Base-by-base conservation (phyloP, 768 basidiomycete genomes). In the Lentinula sp. region DNA sequence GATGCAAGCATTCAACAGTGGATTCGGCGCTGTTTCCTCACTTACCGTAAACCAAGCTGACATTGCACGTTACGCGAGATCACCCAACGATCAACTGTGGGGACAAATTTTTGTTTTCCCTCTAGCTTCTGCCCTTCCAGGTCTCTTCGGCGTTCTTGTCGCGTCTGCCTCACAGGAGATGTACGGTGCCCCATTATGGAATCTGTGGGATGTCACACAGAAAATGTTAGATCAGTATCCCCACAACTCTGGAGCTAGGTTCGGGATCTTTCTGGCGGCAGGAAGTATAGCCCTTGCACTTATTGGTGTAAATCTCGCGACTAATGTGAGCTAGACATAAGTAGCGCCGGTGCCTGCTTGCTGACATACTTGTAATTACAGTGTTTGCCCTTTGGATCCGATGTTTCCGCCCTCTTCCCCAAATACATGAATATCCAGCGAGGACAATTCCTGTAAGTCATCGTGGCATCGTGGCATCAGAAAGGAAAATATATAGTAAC, bases 341-440 rank as follows among this genome's bases (percentile, higher is more conserved):
- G 2, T 59, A 20, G 16, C 32, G 15, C 18, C 15, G 18, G n/a
- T 41, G 28, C 37, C 20, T 49, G 6, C 18, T 39, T 35, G 9
- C 37, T 42, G n/a, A 51, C 18, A 57, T 33, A 8, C 33, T 12
- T 60, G 0, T 28, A 9, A 6, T 32, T n/a, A 35, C 15, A 62
- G 62, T 62, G 62, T 37, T 46, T 63, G 32, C 62, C 62, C n/a
- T 63, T 63, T 39, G 64, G 60, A 32, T 59, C 51, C 20, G 64
- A 66, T 56, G 50, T 64, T 20, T 57, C 65, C 15, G 64, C 59
- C 16, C 42, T 66, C 28, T 61, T 61, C 35, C 65, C 65, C 23
- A 59, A 60, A 41, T 66, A 62, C 36, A 61, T 66, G 51, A 65
- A 55, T 42, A 65, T 66, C 50, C 41, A 58, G 35, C 56, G 65